A percentile compares a stretch with the other conserved stretches of the same genome.
These are phyloP conservation scores for Leishmania martiniquensis DNA, from an alignment of 208 protist species.

Conservation along the genomic window DNA sequence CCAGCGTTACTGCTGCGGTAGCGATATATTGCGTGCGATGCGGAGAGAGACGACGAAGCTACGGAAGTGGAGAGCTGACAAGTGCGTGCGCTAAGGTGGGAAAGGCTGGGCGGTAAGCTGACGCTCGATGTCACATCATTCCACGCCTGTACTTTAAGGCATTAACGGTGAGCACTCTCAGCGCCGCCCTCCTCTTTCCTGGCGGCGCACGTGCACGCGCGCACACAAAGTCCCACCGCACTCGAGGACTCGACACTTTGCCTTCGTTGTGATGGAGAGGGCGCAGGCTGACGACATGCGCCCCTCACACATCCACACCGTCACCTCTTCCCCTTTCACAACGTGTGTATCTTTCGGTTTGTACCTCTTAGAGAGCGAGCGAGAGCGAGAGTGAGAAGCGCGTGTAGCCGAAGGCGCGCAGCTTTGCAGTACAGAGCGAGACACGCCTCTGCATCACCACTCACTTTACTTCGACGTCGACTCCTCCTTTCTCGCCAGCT, in stretches of 20 bases:
- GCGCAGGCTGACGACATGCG: not conserved
- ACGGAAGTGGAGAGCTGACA: not conserved
- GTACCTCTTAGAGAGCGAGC: not conserved
- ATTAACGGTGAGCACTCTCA: not conserved
- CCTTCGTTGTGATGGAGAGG: not conserved
- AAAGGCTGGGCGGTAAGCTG: not conserved
- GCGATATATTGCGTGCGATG: too few species aligned
- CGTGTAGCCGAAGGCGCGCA: not conserved
- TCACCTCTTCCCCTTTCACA: not conserved
- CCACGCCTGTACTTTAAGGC: not conserved
- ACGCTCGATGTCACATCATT: not conserved
- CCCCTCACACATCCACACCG: not conserved
- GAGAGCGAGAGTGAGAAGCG: not conserved
- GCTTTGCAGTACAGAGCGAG: not conserved
- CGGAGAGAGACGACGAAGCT: not conserved
- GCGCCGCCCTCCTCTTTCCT: not conserved
- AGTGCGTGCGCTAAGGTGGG: not conserved
- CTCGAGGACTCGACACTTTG: too few species aligned
- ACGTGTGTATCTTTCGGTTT: not conserved
- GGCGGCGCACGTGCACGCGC: not conserved
- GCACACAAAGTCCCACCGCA: not conserved
- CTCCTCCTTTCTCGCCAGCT: constrained; percentile 19
- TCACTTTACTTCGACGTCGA: not conserved
- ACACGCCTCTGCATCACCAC: not conserved
- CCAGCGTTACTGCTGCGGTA: too few species aligned